Base-by-base conservation (phyloP, 2,329 filamentous ascomycete species). In the Mycocentrospora acerina region DNA sequence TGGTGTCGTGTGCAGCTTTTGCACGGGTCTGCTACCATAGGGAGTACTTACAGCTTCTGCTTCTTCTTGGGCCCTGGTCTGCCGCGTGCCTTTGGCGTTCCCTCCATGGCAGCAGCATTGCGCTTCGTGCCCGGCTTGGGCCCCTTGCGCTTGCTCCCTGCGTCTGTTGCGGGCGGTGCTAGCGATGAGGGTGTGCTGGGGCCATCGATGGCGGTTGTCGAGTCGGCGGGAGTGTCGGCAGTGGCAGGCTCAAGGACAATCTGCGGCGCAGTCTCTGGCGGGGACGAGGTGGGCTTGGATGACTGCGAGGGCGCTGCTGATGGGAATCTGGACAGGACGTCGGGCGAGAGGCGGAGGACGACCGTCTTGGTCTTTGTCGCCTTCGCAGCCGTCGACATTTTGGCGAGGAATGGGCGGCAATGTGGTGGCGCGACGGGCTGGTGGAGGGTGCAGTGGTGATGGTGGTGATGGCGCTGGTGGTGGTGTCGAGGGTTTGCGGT, bases 51-150 rank as follows among this genome's bases (percentile, higher is more conserved):
- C 91, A 95, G 72, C 77, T 86, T 84, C 51, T 87, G 84, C 74
- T 94, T 95, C 81, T 96, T 95, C 80, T 96, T 97, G 0, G 91
- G 91, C 6, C 91, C 91, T 6, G 93, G 91, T 73, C 95, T 94
- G 63, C 86, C 86, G 64, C 88, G 77, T 37, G 83, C 76, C 68
- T 87, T 90, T n/a, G 83, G 75, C 13, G 45, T 29, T 24, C 74
- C 76, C 48, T 90, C 87, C 71, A 64, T 57, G 68, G 70, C 74
- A 58, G 68, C 71, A 42, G 68, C 66, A 45, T 70, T 69, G 62
- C 82, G 76, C 70, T 86, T 85, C 42, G 74, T 76, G 38, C 76
- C 80, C 26, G 80, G 75, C 55, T 86, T 85, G 15, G 81, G 79
- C 9, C 84, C 83, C 69, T 90, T 90, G 73, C 88, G 89, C 75